These are phyloP conservation scores for Rhynchospora breviuscula DNA, from an alignment of 176 grass and related monocot genomes.

Conservation along the genomic window DNA sequence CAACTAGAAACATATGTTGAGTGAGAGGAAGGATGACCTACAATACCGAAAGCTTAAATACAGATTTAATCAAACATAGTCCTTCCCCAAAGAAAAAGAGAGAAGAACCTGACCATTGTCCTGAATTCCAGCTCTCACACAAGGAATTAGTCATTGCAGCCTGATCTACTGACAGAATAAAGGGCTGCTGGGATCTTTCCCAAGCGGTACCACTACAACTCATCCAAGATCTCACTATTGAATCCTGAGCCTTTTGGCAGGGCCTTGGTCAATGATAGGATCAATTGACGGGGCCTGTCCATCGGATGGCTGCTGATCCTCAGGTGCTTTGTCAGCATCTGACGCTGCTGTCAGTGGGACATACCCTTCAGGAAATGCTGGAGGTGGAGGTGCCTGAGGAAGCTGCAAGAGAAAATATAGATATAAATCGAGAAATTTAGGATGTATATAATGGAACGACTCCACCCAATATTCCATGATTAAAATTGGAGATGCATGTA, in stretches of 20 bases:
- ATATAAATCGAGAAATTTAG: background rate
- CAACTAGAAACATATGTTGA: background rate
- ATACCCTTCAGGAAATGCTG: constrained; percentile 92
- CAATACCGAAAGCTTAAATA: background rate
- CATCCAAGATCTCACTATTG: constrained; percentile 32
- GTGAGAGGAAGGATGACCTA: background rate
- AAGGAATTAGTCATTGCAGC: constrained; percentile 14
- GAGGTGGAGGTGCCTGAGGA: constrained; percentile 66
- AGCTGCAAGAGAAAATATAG: constrained; percentile 40
- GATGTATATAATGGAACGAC: too few species aligned
- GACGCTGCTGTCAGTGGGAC: constrained; percentile 36
- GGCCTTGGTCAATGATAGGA: constrained; percentile 97
- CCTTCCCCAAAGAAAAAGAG: background rate
- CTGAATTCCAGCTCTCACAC: background rate
- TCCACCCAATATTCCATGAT: background rate
- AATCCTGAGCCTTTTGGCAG: constrained; percentile 72
- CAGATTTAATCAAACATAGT: background rate
- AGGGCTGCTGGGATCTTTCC: background rate
- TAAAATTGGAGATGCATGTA: background rate
- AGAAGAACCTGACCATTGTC: background rate
- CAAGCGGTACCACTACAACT: background rate
- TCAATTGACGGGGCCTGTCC: constrained; percentile 43
- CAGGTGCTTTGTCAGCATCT: constrained; percentile 56
- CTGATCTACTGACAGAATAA: background rate
- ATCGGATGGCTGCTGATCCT: constrained; percentile 52